Percentiles rank a stretch among this genome's conserved stretches.
phyloP scores from a whole-genome alignment of 2,329 filamentous ascomycete species.

The Neonectria faginata region DNA sequence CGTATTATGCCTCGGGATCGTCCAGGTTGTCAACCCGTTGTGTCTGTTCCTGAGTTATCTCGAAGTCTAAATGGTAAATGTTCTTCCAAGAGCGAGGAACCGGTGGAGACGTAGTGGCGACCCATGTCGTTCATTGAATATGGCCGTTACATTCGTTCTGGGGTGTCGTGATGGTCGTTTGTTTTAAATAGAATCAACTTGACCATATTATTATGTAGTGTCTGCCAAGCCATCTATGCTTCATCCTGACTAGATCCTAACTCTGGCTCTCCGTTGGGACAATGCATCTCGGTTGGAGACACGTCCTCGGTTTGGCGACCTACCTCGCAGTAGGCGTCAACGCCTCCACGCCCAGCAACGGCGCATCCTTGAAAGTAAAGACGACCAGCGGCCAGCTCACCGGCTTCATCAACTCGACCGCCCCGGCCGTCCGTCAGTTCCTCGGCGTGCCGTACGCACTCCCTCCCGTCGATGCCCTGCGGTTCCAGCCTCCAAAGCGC shows the following conservation, averaged over 20 bases:
- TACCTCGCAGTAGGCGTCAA: slow-evolving; percentile 16
- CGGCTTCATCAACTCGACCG: slow-evolving; percentile 32
- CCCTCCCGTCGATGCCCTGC: slow-evolving; percentile 64
- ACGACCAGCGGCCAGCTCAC: slow-evolving; percentile 29
- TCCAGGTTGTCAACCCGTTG: neutral
- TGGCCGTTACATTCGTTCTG: neutral
- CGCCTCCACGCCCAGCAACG: slow-evolving; percentile 17
- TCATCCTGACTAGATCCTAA: neutral
- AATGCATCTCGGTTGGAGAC: slow-evolving; percentile 23
- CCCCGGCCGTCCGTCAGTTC: slow-evolving; percentile 32
- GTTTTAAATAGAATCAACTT: slow-evolving; percentile 5
- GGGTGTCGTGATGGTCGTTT: neutral
- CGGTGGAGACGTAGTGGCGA: neutral
- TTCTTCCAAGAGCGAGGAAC: slow-evolving; percentile 15
- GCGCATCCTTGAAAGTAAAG: slow-evolving; percentile 21
- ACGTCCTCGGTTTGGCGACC: slow-evolving; percentile 13
- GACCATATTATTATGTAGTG: neutral
- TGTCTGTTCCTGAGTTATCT: neutral
- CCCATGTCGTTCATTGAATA: neutral
- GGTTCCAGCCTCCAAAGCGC: slow-evolving; percentile 54
- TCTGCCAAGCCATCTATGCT: neutral
- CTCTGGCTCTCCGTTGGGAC: neutral
- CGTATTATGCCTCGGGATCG: slow-evolving; percentile 18
- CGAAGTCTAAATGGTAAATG: slow-evolving; percentile 12
- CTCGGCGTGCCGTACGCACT: slow-evolving; percentile 66